phyloP scores from a whole-genome alignment of 139 green algal genomes.

The Auxenochlorella pyrenoidosa region DNA sequence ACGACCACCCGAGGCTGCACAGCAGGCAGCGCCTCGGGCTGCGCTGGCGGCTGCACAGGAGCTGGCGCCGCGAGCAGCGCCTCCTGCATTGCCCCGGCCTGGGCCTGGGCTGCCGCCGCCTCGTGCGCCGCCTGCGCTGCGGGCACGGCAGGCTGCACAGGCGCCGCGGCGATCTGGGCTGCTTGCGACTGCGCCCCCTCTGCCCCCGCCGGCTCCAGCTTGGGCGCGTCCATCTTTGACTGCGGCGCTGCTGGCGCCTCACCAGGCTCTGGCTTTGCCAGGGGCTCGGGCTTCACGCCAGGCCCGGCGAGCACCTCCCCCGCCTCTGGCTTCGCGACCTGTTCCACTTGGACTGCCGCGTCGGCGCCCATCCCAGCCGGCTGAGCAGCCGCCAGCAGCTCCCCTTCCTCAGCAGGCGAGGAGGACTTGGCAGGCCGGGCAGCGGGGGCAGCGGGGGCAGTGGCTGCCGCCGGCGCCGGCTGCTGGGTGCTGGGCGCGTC shows the following conservation, averaged over 20 bases:
- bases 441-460: no score
- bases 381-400: neutral
- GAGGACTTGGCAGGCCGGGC: no score
- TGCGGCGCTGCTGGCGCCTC: neutral
- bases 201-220: neutral
- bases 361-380: neutral
- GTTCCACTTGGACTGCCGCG: neutral
- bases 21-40: neutral
- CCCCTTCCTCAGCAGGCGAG: neutral
- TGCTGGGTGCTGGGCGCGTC: neutral
- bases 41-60: neutral
- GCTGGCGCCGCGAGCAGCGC: neutral
- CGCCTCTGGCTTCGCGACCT: neutral
- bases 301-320: neutral
- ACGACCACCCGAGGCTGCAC: neutral
- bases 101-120: neutral
- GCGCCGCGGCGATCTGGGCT: neutral
- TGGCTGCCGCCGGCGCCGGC: neutral
- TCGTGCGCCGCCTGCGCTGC: neutral
- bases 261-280: neutral
- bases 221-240: neutral
- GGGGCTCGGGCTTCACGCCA: neutral
- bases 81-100: no score
- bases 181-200: neutral
- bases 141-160: neutral